phyloP scores from a whole-genome alignment of 1,284 basidiomycete genomes.

The Kwoniella shivajii region DNA sequence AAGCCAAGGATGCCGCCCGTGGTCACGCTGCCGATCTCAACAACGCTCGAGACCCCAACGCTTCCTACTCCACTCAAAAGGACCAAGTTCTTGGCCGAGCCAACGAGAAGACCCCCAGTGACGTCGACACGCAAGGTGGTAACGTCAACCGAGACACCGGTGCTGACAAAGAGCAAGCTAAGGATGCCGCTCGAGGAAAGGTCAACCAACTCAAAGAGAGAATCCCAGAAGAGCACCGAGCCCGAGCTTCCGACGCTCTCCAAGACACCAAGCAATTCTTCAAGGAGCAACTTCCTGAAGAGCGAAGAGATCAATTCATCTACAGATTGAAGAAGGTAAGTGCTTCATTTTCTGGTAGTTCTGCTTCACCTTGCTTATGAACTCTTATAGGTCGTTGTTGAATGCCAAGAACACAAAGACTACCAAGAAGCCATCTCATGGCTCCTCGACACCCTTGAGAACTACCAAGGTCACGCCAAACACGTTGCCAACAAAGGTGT shows the following conservation, averaged over 20 bases:
- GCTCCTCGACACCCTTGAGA: conserved; percentile 70
- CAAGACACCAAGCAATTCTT: conserved; percentile 67
- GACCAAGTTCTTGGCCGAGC: conserved; percentile 48
- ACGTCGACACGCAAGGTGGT: conserved; percentile 49
- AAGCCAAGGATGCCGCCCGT: conserved; percentile 57
- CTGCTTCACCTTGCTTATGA: neutral
- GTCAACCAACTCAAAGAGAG: conserved; percentile 59
- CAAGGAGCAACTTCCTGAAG: conserved; percentile 83
- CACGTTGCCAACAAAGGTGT: conserved; percentile 52
- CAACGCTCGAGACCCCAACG: conserved; percentile 55
- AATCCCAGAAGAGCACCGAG: conserved; percentile 51
- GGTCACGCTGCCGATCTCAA: conserved; percentile 58
- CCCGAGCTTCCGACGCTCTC: conserved; percentile 29
- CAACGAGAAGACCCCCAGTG: conserved; percentile 50
- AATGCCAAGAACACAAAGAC: conserved; percentile 89
- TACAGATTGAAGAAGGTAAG: conserved; percentile 61
- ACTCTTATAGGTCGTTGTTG: conserved; percentile 52
- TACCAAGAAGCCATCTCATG: conserved; percentile 81
- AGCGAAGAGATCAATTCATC: conserved; percentile 66
- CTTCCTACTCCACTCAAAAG: conserved; percentile 42
- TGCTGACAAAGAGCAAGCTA: conserved; percentile 64
- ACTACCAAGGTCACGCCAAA: conserved; percentile 72
- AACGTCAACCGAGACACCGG: conserved; percentile 26
- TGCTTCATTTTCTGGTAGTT: neutral
- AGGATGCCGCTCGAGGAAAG: conserved; percentile 57